Percentiles rank a stretch among this genome's conserved stretches.
Evolutionary conservation across 2,329 filamentous ascomycete genomes (phyloP).

Genomic region (Phyllosticta paracitricarpa): DNA sequence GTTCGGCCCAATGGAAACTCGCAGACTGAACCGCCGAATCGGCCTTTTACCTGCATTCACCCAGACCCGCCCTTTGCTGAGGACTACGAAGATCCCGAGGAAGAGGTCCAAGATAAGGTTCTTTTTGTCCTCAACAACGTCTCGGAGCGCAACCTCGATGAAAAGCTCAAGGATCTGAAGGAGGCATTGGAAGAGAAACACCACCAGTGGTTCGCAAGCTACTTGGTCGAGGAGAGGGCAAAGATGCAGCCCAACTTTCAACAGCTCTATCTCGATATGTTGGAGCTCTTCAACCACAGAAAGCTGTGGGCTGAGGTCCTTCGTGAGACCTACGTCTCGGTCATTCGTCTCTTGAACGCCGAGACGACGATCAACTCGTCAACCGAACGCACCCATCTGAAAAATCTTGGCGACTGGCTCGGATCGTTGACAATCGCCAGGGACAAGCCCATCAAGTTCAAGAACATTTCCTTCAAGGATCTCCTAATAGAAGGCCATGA

Average conservation of each 20-base stretch:
- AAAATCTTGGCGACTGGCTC: slow-evolving; percentile 90
- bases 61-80: slow-evolving; percentile 59
- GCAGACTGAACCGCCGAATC: slow-evolving; percentile 47
- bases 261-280: slow-evolving; percentile 78
- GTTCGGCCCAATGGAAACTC: slow-evolving; percentile 57
- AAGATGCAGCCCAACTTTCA: slow-evolving; percentile 98
- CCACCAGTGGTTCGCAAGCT: slow-evolving; percentile 92
- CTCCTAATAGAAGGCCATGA: slow-evolving; percentile 88
- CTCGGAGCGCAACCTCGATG: slow-evolving; percentile 75
- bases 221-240: slow-evolving; percentile 89
- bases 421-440: slow-evolving; percentile 86
- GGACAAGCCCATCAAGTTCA: slow-evolving; percentile 90
- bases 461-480: slow-evolving; percentile 95
- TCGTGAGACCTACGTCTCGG: slow-evolving; percentile 81
- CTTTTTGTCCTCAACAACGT: slow-evolving; percentile 96
- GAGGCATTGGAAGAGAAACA: slow-evolving; percentile 70
- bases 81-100: slow-evolving; percentile 70
- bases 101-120: slow-evolving; percentile 82
- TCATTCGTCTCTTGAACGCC: slow-evolving; percentile 79
- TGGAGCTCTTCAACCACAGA: slow-evolving; percentile 72
- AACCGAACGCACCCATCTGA: slow-evolving; percentile 77
- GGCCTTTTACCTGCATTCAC: slow-evolving; percentile 69
- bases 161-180: slow-evolving; percentile 73
- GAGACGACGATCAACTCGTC: slow-evolving; percentile 76
- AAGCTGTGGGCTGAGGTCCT: slow-evolving; percentile 80